Conservation (phyloP, 106 monocot genomes). For the Dioscorea dumetorum region DNA sequence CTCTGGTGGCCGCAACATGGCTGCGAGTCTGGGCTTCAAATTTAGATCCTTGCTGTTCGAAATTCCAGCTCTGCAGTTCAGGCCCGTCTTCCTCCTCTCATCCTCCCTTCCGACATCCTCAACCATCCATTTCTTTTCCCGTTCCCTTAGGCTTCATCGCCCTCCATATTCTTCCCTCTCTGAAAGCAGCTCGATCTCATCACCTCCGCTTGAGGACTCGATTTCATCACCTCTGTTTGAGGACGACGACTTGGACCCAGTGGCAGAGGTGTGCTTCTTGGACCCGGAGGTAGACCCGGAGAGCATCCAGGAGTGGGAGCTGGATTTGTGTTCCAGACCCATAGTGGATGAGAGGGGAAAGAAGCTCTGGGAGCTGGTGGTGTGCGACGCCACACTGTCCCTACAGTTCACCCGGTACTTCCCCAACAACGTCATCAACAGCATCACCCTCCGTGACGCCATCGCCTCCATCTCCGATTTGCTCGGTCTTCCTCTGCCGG, state of each 20-base stretch:
- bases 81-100: not conserved
- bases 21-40: too few species aligned
- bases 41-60: too few species aligned
- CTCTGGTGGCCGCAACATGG: too few species aligned
- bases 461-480: slow-evolving; percentile 38
- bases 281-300: slow-evolving; percentile 44
- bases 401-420: slow-evolving; percentile 89
- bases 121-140: too few species aligned
- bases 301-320: slow-evolving; percentile 72
- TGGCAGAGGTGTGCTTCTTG: slow-evolving; percentile 61
- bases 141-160: not conserved
- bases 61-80: too few species aligned
- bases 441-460: slow-evolving; percentile 83
- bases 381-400: slow-evolving; percentile 76
- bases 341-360: slow-evolving; percentile 80
- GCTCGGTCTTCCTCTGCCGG: slow-evolving; percentile 67
- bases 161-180: slow-evolving; percentile 7
- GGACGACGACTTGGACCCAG: slow-evolving; percentile 50
- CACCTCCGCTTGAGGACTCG: not conserved
- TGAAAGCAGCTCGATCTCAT: slow-evolving; percentile 15
- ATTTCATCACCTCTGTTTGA: not conserved
- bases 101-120: not conserved
- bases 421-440: slow-evolving; percentile 96
- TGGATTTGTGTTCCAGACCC: slow-evolving; percentile 94
- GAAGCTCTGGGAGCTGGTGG: slow-evolving; percentile 94